A percentile compares a stretch with the other conserved stretches of the same genome.
Conservation (phyloP, 345 rosid genomes). For the Aegle marmelos region DNA sequence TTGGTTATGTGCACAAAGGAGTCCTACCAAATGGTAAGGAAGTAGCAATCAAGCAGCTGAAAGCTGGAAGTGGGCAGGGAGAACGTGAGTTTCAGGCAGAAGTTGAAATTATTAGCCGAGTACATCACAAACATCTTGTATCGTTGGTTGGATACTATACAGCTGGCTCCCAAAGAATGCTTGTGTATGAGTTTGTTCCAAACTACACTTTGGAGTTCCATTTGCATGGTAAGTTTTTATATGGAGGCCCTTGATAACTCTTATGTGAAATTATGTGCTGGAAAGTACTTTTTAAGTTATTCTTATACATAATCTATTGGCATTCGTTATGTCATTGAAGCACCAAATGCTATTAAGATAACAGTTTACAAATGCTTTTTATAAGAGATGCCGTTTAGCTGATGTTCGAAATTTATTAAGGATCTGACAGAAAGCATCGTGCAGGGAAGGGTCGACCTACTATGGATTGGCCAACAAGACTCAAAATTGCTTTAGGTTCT, state of each 20-base stretch:
- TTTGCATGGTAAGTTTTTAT: slow-evolving; percentile 47
- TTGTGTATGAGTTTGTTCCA: slow-evolving; percentile 70
- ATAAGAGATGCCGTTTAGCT: neutral
- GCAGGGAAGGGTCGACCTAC: slow-evolving; percentile 70
- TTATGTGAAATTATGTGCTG: neutral
- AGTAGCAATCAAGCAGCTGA: slow-evolving; percentile 65
- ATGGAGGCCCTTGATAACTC: neutral
- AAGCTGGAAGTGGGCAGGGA: slow-evolving; percentile 62
- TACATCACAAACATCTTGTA: slow-evolving; percentile 70
- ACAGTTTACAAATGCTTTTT: neutral
- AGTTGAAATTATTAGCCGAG: slow-evolving; percentile 66
- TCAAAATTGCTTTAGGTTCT: slow-evolving; percentile 82
- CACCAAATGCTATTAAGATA: neutral
- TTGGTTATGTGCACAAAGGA: slow-evolving; percentile 69
- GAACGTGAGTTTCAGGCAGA: slow-evolving; percentile 70
- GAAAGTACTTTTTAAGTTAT: neutral
- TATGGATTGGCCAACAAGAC: slow-evolving; percentile 73
- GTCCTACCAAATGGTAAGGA: slow-evolving; percentile 59
- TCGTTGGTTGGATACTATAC: slow-evolving; percentile 71
- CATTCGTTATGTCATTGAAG: neutral
- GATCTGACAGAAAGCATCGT: slow-evolving; percentile 18
- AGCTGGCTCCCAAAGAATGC: slow-evolving; percentile 47
- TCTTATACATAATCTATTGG: neutral
- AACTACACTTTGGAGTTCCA: slow-evolving; percentile 64
- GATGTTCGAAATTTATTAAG: neutral